These are phyloP conservation scores for Agroathelia rolfsii DNA, from an alignment of 1,284 basidiomycete genomes.

Conservation along the genomic window DNA sequence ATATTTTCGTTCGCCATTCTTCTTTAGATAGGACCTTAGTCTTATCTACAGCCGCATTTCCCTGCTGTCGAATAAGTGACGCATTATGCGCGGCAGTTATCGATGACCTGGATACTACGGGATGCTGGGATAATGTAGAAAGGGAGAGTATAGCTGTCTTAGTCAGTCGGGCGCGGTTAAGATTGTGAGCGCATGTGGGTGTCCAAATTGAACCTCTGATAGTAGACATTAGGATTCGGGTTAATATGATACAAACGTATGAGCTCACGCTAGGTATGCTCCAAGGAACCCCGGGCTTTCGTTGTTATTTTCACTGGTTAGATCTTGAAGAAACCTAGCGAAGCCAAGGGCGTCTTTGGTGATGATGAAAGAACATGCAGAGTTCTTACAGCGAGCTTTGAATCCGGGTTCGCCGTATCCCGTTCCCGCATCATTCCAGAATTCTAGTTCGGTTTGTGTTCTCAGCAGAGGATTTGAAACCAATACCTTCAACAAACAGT, in stretches of 20 bases:
- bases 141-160: conserved; percentile 13
- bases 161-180: conserved; percentile 16
- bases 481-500: background rate
- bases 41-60: too few species aligned
- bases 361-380: conserved; percentile 22
- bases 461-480: background rate
- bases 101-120: too few species aligned
- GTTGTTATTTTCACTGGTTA: conserved; percentile 14
- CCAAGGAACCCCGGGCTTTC: conserved; percentile 16
- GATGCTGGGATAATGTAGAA: background rate
- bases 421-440: conserved; percentile 18
- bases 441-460: conserved; percentile 16
- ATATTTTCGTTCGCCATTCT: conserved; percentile 17
- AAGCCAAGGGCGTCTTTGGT: conserved; percentile 23
- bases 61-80: too few species aligned
- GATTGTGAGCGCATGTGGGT: conserved; percentile 15
- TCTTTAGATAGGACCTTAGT: too few species aligned
- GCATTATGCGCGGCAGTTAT: too few species aligned
- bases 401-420: conserved; percentile 26
- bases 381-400: conserved; percentile 16
- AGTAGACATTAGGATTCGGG: conserved; percentile 2
- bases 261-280: conserved; percentile 2
- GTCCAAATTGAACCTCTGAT: conserved; percentile 23
- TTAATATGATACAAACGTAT: conserved; percentile 1
- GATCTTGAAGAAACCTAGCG: conserved; percentile 24